phyloP scores from a whole-genome alignment of 2,329 filamentous ascomycete genomes.

The Colletotrichum sansevieriae region DNA sequence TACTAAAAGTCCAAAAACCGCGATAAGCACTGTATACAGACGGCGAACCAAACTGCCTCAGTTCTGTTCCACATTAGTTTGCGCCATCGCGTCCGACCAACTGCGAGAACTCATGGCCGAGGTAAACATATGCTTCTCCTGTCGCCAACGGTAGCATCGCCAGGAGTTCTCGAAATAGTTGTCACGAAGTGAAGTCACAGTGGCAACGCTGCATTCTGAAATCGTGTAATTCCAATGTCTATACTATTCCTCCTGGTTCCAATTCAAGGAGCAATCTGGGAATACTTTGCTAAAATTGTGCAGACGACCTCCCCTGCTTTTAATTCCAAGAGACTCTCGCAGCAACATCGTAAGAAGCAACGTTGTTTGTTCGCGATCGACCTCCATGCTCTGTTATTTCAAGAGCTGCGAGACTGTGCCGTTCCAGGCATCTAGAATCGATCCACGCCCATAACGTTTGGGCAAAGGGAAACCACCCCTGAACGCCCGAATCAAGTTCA shows the following conservation, averaged over 20 bases:
- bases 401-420: conserved; percentile 26
- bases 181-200: no score
- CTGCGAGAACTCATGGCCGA: no score
- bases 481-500: conserved; percentile 1
- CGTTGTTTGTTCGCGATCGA: conserved; percentile 13
- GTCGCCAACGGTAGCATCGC: no score
- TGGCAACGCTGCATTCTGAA: no score
- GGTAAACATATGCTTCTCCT: no score
- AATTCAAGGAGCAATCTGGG: conserved; percentile 17
- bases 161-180: no score
- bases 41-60: no score
- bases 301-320: neutral
- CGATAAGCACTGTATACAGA: neutral
- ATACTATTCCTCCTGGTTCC: neutral
- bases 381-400: conserved; percentile 26
- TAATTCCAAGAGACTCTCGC: neutral
- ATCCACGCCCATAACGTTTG: conserved; percentile 8
- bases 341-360: neutral
- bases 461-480: conserved; percentile 32
- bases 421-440: conserved; percentile 26
- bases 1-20: no score
- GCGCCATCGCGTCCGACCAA: no score
- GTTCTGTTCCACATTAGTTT: no score
- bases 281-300: conserved; percentile 4
- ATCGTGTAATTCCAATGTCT: neutral